Conservation (phyloP, 176 grass and related monocot genomes). For the Secale cereale region DNA sequence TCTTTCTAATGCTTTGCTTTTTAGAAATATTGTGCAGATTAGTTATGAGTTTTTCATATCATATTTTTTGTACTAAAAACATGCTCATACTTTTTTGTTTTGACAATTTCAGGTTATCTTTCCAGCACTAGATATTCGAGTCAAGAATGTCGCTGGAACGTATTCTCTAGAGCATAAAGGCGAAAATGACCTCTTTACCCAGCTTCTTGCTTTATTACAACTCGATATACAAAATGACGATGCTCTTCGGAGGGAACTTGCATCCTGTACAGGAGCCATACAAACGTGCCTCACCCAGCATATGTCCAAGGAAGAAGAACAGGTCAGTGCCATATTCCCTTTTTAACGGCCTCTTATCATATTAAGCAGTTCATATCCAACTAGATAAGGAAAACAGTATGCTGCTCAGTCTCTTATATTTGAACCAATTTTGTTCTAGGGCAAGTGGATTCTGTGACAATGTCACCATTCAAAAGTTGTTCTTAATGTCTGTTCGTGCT, state of each 20-base stretch:
- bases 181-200: slow-evolving; percentile 70
- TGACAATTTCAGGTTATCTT: slow-evolving; percentile 78
- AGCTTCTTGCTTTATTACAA: slow-evolving; percentile 60
- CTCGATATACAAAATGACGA: slow-evolving; percentile 68
- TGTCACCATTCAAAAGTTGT: neutral
- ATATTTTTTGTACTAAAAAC: slow-evolving; percentile 4
- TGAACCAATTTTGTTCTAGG: slow-evolving; percentile 24
- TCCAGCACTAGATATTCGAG: slow-evolving; percentile 92
- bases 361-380: neutral
- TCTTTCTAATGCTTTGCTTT: slow-evolving; percentile 1
- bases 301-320: slow-evolving; percentile 99
- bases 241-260: slow-evolving; percentile 77
- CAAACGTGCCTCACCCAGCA: slow-evolving; percentile 88
- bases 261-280: slow-evolving; percentile 88
- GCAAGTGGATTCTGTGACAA: neutral
- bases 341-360: slow-evolving; percentile 4
- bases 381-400: slow-evolving; percentile 5
- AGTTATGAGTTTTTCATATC: neutral
- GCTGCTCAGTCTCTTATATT: neutral
- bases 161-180: slow-evolving; percentile 97
- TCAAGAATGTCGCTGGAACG: slow-evolving; percentile 89
- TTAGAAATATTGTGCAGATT: neutral
- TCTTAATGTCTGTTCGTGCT: neutral
- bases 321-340: slow-evolving; percentile 39
- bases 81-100: slow-evolving; percentile 14